Evolutionary conservation across 441 rosid species (phyloP).

Genomic region (Croton setiger): DNA sequence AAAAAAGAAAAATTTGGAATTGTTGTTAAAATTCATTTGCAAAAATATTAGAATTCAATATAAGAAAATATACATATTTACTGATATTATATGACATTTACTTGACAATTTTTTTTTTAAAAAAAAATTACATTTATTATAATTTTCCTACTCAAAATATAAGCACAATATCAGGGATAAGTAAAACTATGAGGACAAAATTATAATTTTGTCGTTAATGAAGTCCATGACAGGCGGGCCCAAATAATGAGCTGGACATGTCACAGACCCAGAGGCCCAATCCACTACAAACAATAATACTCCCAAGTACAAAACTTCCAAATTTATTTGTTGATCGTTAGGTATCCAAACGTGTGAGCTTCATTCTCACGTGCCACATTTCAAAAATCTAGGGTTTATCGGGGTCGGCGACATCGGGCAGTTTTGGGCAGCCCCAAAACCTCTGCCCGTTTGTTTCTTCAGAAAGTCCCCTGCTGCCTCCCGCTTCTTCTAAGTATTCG

Average conservation of each 20-base stretch:
- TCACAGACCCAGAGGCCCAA: background rate
- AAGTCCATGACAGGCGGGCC: too few species aligned
- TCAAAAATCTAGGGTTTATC: conserved; percentile 41
- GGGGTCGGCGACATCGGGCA: conserved; percentile 21
- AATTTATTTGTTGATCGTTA: background rate
- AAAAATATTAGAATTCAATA: too few species aligned
- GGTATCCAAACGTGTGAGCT: conserved; percentile 11
- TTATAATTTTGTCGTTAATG: too few species aligned
- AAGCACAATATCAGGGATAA: too few species aligned
- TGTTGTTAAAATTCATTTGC: too few species aligned
- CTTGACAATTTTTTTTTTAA: too few species aligned
- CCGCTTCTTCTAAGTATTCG: conserved; percentile 56
- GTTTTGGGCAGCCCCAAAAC: conserved; percentile 21
- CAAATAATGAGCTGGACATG: background rate
- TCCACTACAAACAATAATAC: background rate
- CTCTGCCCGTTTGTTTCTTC: conserved; percentile 25
- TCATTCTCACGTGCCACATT: conserved; percentile 34
- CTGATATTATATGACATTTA: too few species aligned
- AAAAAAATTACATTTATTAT: too few species aligned
- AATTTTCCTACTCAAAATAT: too few species aligned
- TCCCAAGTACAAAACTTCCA: background rate
- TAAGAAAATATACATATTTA: too few species aligned
- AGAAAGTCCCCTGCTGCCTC: conserved; percentile 18
- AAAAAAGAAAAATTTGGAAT: too few species aligned
- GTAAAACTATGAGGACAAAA: too few species aligned